A percentile compares a stretch with the other conserved stretches of the same genome.
These are phyloP conservation scores for Diaporthe ampelina DNA, from an alignment of 2,329 filamentous ascomycete species.

Conservation along the genomic window DNA sequence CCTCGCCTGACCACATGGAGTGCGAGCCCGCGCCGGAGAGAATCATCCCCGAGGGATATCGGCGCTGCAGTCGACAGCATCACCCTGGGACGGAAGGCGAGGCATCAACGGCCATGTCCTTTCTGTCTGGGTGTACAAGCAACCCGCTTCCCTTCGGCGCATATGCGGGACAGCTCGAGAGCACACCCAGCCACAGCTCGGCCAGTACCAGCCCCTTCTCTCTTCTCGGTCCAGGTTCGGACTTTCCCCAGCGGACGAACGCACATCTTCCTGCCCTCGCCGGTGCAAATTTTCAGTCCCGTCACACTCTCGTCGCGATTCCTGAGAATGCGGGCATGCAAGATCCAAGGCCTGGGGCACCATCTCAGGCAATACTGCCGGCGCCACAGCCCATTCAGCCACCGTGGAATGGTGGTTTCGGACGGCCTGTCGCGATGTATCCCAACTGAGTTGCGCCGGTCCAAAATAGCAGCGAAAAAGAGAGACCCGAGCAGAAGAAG, in stretches of 20 bases:
- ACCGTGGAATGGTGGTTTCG: not conserved
- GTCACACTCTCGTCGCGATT: conserved; percentile 5
- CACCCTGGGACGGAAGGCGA: not conserved
- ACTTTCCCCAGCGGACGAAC: not conserved
- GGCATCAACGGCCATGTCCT: not conserved
- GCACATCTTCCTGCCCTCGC: not conserved
- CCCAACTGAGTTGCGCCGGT: not conserved
- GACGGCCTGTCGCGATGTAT: not conserved
- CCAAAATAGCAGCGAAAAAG: not conserved
- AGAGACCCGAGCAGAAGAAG: not conserved
- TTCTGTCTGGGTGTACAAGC: not conserved
- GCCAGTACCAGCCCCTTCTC: not conserved
- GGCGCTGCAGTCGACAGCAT: conserved; percentile 28
- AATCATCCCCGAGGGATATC: conserved; percentile 41
- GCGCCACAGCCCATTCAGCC: not conserved
- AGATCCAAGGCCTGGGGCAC: not conserved
- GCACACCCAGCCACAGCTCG: not conserved
- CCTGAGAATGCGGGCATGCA: not conserved
- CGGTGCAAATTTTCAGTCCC: not conserved
- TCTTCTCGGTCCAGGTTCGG: not conserved
- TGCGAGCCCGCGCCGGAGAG: conserved; percentile 46
- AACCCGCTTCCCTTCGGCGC: too few species aligned
- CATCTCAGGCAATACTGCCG: not conserved
- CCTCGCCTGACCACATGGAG: conserved; percentile 46
- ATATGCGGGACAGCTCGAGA: not conserved